phyloP scores from a whole-genome alignment of 2,329 filamentous ascomycete species.

The Stromatinia cepivora region DNA sequence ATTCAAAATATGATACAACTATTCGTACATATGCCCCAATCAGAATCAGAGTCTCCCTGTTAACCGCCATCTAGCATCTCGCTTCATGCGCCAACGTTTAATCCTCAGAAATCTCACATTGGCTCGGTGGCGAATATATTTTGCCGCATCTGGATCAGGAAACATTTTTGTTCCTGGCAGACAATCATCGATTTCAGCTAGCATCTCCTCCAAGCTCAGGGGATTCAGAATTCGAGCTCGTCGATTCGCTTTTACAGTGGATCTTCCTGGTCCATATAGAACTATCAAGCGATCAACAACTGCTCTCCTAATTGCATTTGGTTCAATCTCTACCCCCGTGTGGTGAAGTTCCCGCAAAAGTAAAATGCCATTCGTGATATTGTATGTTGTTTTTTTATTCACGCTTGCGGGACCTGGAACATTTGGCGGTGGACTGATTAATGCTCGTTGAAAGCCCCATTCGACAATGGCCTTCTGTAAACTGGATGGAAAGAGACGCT shows the following conservation, averaged over 20 bases:
- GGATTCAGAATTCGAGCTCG: constrained; percentile 22
- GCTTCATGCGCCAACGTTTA: constrained; percentile 2
- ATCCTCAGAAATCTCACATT: constrained; percentile 9
- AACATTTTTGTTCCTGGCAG: constrained; percentile 27
- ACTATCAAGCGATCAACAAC: constrained; percentile 35
- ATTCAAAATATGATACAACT: not conserved
- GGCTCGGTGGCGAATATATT: constrained; percentile 9
- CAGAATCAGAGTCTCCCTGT: not conserved
- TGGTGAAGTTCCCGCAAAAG: constrained; percentile 35
- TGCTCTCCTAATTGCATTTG: constrained; percentile 26
- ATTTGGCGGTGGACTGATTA: constrained; percentile 15
- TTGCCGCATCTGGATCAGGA: constrained; percentile 1
- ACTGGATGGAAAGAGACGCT: constrained; percentile 45
- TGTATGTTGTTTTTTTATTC: not conserved
- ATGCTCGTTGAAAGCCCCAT: constrained; percentile 49
- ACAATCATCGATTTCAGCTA: constrained; percentile 31
- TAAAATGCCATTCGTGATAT: constrained; percentile 34
- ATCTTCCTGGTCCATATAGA: constrained; percentile 35
- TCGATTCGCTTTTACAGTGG: constrained; percentile 30
- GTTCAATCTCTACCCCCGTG: constrained; percentile 31
- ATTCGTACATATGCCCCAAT: not conserved
- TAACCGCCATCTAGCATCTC: constrained; percentile 7
- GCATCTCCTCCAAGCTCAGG: constrained; percentile 26
- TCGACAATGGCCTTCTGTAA: constrained; percentile 50
- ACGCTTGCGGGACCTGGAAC: not conserved